phyloP scores from a whole-genome alignment of 1,284 basidiomycete species.

The Stygiomarasmius scandens region DNA sequence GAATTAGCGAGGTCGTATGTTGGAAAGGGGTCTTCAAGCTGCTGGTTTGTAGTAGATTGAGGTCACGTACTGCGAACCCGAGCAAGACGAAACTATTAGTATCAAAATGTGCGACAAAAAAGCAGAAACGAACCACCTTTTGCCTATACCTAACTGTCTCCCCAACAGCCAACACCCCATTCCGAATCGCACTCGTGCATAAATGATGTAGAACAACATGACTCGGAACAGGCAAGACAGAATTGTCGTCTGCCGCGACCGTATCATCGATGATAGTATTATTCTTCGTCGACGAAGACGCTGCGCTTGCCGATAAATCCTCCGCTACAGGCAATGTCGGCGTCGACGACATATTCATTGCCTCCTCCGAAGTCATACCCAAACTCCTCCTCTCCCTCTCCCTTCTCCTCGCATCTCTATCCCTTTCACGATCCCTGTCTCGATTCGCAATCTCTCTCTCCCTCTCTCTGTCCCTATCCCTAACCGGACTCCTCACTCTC shows the following conservation, averaged over 20 bases:
- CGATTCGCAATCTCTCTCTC: constrained; percentile 19
- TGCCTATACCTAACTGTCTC: constrained; percentile 92
- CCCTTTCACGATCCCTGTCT: constrained; percentile 16
- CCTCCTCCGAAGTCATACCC: constrained; percentile 13
- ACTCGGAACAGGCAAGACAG: constrained; percentile 90
- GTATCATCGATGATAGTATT: constrained; percentile 36
- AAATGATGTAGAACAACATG: constrained; percentile 96
- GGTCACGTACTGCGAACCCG: neutral
- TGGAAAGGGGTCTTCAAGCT: neutral
- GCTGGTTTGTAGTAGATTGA: neutral
- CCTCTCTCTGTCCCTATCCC: constrained; percentile 16
- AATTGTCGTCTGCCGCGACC: constrained; percentile 83
- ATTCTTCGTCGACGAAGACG: constrained; percentile 11
- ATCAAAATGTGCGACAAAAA: neutral
- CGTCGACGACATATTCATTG: constrained; percentile 13
- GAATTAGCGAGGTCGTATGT: no score
- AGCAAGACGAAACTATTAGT: neutral
- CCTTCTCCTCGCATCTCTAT: constrained; percentile 14
- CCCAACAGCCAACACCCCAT: constrained; percentile 92
- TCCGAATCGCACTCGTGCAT: constrained; percentile 93
- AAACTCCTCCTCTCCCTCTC: constrained; percentile 20
- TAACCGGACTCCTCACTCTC: constrained; percentile 20
- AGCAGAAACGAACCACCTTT: constrained; percentile 61
- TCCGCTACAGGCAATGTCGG: constrained; percentile 5
- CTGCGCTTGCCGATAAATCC: neutral